Evolutionary conservation across 192 early-diverging fungal species (phyloP).

Genomic region (Linnemannia schmuckeri): DNA sequence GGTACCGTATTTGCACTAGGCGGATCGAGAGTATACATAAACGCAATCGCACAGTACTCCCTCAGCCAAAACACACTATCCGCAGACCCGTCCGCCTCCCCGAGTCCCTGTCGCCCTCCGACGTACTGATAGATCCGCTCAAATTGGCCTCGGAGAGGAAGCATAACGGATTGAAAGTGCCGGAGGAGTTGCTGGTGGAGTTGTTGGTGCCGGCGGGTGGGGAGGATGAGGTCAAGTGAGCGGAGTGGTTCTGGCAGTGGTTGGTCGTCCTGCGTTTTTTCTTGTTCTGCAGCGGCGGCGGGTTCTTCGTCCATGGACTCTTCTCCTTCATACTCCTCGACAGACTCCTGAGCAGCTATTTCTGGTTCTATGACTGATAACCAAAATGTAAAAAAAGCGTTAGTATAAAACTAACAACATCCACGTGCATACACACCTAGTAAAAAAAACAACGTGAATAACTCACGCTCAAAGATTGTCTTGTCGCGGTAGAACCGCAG

Average conservation of each 20-base stretch:
- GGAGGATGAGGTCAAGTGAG: constrained; percentile 13
- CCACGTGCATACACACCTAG: background rate
- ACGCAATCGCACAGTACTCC: constrained; percentile 40
- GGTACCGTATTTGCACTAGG: background rate
- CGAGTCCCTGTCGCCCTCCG: constrained; percentile 17
- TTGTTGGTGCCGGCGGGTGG: constrained; percentile 11
- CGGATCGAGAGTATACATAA: constrained; percentile 18
- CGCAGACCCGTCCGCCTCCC: constrained; percentile 12
- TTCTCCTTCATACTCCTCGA: too few species aligned
- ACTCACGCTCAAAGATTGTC: constrained; percentile 14
- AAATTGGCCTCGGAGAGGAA: constrained; percentile 8
- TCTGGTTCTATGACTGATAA: too few species aligned
- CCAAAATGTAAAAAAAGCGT: background rate
- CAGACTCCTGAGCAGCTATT: too few species aligned
- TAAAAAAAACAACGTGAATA: background rate
- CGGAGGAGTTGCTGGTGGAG: constrained; percentile 31
- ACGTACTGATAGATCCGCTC: constrained; percentile 44
- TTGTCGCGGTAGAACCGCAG: constrained; percentile 25
- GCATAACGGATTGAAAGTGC: constrained; percentile 22
- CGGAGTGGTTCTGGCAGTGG: background rate
- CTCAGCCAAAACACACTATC: constrained; percentile 38
- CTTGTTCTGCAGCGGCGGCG: background rate
- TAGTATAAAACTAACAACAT: background rate
- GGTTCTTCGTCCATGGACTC: background rate
- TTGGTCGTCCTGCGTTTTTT: background rate